Base-by-base conservation (phyloP, 108 stramenopile species). In the Cyclotella kingstonii region DNA sequence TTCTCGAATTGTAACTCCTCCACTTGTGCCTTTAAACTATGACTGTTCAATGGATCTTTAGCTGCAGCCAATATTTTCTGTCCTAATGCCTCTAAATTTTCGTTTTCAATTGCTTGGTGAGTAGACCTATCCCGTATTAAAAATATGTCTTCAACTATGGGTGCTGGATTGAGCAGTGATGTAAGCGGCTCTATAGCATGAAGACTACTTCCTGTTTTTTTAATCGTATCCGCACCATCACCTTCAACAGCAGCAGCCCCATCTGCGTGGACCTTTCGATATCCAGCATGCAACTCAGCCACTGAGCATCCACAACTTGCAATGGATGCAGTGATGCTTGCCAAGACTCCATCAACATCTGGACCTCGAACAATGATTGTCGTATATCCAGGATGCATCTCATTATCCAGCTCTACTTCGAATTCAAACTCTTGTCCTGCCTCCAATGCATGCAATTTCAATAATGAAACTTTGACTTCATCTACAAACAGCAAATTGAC, bases 311-410 rank as follows among this genome's bases (percentile, higher is more conserved):
- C 83, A 25, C 33, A 42, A 29, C 46, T 60, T 1, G 82, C 63
- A 55, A 89, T 58, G 3, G 71, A 61, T 0, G 84, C 77, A 1
- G 83, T 84, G 54, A 89, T 79, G 27, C 68, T 68, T 11, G 87
- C 87, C 55, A 89, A 54, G 0, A 89, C 58, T 12, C 87, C 87
- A 55, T 85, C 84, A 10, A 84, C 60, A 73, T 89, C 84, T 0
- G 87, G 87, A 19, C 87, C 87, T 31, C 71, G 43, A 10, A 85
- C 80, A 30, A 56, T 73, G 4, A 88, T 43, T 0, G 70, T 71
- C 0, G 86, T 84, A n/a, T 70, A 79, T 0, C 66, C 66, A 18
- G 73, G 73, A 28, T 77, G 65, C 17, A 77, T 38, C 9, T 51
- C 63, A 60, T 88, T 88, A 44, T 77, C 75, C 11, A 80, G 80